Conservation (phyloP, 2,329 filamentous ascomycete species). For the Pleurostoma richardsiae region DNA sequence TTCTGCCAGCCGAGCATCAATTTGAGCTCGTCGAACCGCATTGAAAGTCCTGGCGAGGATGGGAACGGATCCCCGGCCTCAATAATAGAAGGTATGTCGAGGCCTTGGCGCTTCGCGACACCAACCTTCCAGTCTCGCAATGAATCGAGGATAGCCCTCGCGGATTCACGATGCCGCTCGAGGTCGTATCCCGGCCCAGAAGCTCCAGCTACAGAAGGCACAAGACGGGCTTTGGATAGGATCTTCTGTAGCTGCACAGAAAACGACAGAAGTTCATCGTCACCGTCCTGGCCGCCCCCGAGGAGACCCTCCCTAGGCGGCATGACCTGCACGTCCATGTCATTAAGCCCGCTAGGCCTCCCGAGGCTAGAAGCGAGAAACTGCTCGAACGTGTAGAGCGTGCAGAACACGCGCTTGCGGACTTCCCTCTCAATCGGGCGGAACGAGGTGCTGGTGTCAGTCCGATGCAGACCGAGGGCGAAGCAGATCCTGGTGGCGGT, state of each 20-base stretch:
- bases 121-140: slow-evolving; percentile 18
- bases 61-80: slow-evolving; percentile 7
- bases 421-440: slow-evolving; percentile 25
- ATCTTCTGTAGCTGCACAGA: slow-evolving; percentile 23
- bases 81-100: slow-evolving; percentile 15
- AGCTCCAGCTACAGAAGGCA: neutral
- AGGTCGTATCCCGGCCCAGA: neutral
- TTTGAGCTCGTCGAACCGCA: slow-evolving; percentile 20
- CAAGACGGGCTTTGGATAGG: slow-evolving; percentile 15
- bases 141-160: slow-evolving; percentile 12
- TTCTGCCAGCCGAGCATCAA: slow-evolving; percentile 19
- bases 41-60: slow-evolving; percentile 5
- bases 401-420: slow-evolving; percentile 29
- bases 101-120: slow-evolving; percentile 11
- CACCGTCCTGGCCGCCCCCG: slow-evolving; percentile 17
- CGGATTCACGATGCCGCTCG: slow-evolving; percentile 2
- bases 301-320: slow-evolving; percentile 21
- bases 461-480: slow-evolving; percentile 23
- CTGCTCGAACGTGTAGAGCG: slow-evolving; percentile 28
- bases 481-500: slow-evolving; percentile 24
- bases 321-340: slow-evolving; percentile 25
- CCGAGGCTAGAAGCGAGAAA: slow-evolving; percentile 29
- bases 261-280: slow-evolving; percentile 21
- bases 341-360: slow-evolving; percentile 26
- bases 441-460: slow-evolving; percentile 22